These are phyloP conservation scores for Penstemon eatonii DNA, from an alignment of 257 asterid genomes.

Conservation along the genomic window DNA sequence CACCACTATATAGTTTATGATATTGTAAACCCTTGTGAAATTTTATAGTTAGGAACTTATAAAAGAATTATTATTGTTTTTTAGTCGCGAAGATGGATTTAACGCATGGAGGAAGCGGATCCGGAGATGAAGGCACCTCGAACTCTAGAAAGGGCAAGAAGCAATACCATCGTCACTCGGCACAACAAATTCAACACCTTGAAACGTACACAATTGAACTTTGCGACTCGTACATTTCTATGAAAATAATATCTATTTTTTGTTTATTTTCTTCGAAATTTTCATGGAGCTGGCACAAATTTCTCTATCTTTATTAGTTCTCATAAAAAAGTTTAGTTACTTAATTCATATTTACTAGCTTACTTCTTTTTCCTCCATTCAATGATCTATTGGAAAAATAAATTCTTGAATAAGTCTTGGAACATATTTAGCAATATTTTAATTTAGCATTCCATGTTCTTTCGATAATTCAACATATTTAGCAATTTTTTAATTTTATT, in stretches of 20 bases:
- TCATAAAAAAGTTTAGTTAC: no score
- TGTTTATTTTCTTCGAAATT: not conserved
- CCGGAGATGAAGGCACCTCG: conserved; percentile 45
- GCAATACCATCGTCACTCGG: conserved; percentile 56
- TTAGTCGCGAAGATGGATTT: conserved; percentile 39
- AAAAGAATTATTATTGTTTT: conserved; percentile 13
- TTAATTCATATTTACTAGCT: no score
- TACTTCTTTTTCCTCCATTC: not conserved
- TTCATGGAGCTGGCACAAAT: not conserved
- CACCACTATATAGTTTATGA: conserved; percentile 17
- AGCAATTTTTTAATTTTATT: not conserved
- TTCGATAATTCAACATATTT: conserved; percentile 1
- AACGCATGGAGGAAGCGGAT: conserved; percentile 40
- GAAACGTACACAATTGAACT: conserved; percentile 56
- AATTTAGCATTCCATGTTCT: not conserved
- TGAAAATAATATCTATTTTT: conserved; percentile 7
- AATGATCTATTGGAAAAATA: not conserved
- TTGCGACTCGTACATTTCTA: conserved; percentile 5
- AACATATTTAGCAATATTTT: no score
- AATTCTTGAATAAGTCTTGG: no score
- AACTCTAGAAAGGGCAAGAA: conserved; percentile 43
- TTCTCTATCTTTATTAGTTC: conserved; percentile 6
- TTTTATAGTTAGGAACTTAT: conserved; percentile 26
- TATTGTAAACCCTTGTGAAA: conserved; percentile 24
- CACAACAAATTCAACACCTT: conserved; percentile 61